A percentile compares a stretch with the other conserved stretches of the same genome.
Conservation (phyloP, 305 asterid species). For the Fraxinus angustifolia region DNA sequence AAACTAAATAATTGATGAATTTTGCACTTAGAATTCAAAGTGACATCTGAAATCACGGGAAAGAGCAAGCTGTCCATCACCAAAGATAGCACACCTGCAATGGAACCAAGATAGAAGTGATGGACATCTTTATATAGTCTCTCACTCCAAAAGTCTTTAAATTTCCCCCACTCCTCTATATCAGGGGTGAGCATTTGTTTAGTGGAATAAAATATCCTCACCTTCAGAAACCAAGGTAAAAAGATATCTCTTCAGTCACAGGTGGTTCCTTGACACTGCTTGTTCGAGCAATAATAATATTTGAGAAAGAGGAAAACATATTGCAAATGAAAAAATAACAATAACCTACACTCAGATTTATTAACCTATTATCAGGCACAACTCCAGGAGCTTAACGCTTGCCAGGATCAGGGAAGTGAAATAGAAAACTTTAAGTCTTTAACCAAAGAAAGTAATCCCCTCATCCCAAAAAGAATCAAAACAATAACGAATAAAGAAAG, state of each 20-base stretch:
- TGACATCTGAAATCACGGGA: conserved; percentile 77
- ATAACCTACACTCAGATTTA: conserved; percentile 18
- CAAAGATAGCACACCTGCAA: conserved; percentile 90
- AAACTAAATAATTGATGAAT: conserved; percentile 31
- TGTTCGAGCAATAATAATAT: conserved; percentile 52
- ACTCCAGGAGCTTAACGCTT: not conserved
- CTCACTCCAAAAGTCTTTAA: conserved; percentile 38
- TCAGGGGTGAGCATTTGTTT: conserved; percentile 37
- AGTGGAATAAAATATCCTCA: conserved; percentile 55
- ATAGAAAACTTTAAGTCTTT: not conserved
- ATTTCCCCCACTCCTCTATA: conserved; percentile 49
- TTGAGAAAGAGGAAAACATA: conserved; percentile 36
- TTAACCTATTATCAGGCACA: conserved; percentile 9
- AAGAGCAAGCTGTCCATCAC: conserved; percentile 82
- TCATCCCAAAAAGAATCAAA: not conserved
- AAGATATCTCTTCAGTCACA: conserved; percentile 51
- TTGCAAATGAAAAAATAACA: conserved; percentile 26
- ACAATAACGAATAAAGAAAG: conserved; percentile 14
- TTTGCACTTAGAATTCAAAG: conserved; percentile 69
- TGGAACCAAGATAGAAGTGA: conserved; percentile 81
- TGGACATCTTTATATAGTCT: conserved; percentile 68
- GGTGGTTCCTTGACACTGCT: conserved; percentile 62
- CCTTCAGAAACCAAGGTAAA: conserved; percentile 57
- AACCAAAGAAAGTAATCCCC: not conserved
- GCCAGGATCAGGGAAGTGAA: not conserved